Evolutionary conservation across 2,329 filamentous ascomycete species (phyloP).

Genomic region (Seiridium cupressi): DNA sequence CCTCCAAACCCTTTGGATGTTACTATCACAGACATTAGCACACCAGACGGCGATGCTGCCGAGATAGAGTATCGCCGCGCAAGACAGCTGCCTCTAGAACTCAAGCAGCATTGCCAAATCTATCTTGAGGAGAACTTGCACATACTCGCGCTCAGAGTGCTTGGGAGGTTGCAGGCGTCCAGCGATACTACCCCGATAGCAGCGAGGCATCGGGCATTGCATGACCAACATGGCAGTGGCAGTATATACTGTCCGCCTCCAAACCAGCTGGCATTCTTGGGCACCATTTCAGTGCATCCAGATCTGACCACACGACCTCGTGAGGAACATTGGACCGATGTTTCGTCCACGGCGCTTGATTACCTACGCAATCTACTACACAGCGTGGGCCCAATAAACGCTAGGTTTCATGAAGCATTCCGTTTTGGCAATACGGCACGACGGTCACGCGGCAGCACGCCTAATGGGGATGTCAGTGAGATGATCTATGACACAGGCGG

Average conservation of each 20-base stretch:
- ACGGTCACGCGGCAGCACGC: conserved; percentile 19
- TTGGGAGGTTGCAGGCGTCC: conserved; percentile 61
- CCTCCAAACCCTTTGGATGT: conserved; percentile 11
- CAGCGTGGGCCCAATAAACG: conserved; percentile 67
- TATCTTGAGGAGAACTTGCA: conserved; percentile 75
- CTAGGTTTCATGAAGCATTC: conserved; percentile 71
- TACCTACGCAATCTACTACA: conserved; percentile 68
- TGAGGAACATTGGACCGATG: conserved; percentile 57
- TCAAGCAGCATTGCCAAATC: conserved; percentile 66
- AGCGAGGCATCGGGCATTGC: too few relatives aligned
- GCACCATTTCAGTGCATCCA: conserved; percentile 81
- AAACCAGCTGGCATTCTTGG: conserved; percentile 73
- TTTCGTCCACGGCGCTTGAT: conserved; percentile 64
- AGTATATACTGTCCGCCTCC: conserved; percentile 63
- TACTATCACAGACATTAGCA: conserved; percentile 18
- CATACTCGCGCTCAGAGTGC: conserved; percentile 58
- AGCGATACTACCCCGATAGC: conserved; percentile 27
- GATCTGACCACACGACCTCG: conserved; percentile 71
- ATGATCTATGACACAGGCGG: conserved; percentile 49
- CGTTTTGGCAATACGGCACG: conserved; percentile 45
- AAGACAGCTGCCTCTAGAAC: conserved; percentile 57
- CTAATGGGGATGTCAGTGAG: conserved; percentile 42
- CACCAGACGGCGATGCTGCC: conserved; percentile 13
- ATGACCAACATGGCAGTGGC: conserved; percentile 9
- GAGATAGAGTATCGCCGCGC: conserved; percentile 48